Base-by-base conservation (phyloP, 257 asterid species). In the Paulownia fortunei region DNA sequence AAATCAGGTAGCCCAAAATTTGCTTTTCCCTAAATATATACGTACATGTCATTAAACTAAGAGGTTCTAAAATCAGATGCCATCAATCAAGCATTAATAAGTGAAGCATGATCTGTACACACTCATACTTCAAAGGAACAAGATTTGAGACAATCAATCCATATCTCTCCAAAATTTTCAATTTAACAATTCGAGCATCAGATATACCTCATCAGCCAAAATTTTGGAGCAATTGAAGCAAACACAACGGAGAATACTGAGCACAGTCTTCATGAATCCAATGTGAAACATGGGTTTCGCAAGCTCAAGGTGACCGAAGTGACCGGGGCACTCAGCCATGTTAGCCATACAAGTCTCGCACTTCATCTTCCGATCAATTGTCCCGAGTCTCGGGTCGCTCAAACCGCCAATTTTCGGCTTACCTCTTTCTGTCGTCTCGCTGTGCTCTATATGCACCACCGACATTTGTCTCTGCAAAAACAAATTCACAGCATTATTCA, bases 281-380 rank as follows among this genome's bases (percentile, higher is more conserved):
- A 96, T 90, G 72, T 96, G 99, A 84, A 85, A 96, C 99, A 96
- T 96, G 18, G 99, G 99, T 49, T 96, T 96, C 0, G 98, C 99
- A 0, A 96, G 95, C 92, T 96, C 99, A 8, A 96, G 97, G 76
- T 96, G 99, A 7, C 98, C 99, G 24, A 96, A 96, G 75, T 96
- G 99, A 34, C 99, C 99, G 4, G 99, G 96, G 62, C 99, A 96
- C 83, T 96, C 99, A 0, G 99, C 99, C 99, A 96, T 96, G 69
- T 82, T 93, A 2, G 97, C 90, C 98, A 93, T 96, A 87, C 99
- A 96, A 9, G 99, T 96, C 83, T 96, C 99, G 26, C 99, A 96
- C 88, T 96, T 96, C 91, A 89, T 82, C 83, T 93, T 96, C 81
- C 99, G 80, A 74, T 96, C 99, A 71, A 96, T 96, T 3, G 99